A percentile compares a stretch with the other conserved stretches of the same genome.
These are phyloP conservation scores for Monilinia fructicola DNA, from an alignment of 2,329 filamentous ascomycete genomes.

Conservation along the genomic window DNA sequence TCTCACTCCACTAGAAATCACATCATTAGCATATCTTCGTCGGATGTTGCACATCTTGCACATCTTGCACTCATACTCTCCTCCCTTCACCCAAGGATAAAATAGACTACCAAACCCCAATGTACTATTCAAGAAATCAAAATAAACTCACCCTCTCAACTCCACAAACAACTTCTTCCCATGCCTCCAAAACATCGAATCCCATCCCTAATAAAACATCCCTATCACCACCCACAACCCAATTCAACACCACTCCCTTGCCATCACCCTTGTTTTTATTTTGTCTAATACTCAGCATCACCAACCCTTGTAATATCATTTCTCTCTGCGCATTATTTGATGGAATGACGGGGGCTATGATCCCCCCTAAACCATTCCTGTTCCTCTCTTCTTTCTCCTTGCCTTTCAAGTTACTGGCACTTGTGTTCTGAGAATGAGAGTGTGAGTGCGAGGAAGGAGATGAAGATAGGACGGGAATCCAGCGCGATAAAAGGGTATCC, in stretches of 20 bases:
- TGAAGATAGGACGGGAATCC: slow-evolving; percentile 59
- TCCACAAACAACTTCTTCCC: slow-evolving; percentile 75
- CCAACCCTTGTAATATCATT: slow-evolving; percentile 63
- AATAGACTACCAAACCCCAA: not conserved
- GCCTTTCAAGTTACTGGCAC: not conserved
- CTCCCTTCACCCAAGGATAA: too few relatives aligned
- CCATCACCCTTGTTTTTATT: slow-evolving; percentile 63
- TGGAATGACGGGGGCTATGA: slow-evolving; percentile 65
- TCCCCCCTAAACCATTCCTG: slow-evolving; percentile 56
- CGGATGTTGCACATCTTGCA: not conserved
- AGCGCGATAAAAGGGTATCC: slow-evolving; percentile 57
- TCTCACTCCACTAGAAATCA: slow-evolving; percentile 25
- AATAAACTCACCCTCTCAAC: slow-evolving; percentile 50
- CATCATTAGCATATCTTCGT: not conserved
- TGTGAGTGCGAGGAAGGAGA: slow-evolving; percentile 34
- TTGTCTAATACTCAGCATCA: slow-evolving; percentile 64
- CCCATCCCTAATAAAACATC: slow-evolving; percentile 78
- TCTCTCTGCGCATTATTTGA: slow-evolving; percentile 59
- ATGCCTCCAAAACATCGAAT: slow-evolving; percentile 74
- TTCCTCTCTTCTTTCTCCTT: slow-evolving; percentile 5
- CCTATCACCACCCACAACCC: slow-evolving; percentile 37
- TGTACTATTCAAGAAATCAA: not conserved
- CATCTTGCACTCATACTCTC: not conserved
- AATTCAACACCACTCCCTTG: slow-evolving; percentile 54
- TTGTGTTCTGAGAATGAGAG: not conserved